These are phyloP conservation scores for Otatea glauca DNA, from an alignment of 176 grass and related monocot genomes.

Conservation along the genomic window DNA sequence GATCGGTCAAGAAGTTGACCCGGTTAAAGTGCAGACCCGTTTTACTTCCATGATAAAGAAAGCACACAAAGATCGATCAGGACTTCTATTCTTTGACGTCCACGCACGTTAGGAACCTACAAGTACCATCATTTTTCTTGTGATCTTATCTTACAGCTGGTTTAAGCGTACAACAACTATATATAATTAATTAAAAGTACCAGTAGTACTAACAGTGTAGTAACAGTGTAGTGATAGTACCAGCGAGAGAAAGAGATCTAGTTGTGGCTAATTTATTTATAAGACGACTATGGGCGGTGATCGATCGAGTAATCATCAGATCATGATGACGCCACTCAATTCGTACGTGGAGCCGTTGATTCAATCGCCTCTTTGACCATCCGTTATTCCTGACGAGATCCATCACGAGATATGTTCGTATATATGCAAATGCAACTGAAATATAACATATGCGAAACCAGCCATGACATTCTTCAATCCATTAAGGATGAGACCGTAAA, in stretches of 20 bases:
- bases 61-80: not conserved
- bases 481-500: too few relatives aligned
- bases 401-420: not conserved
- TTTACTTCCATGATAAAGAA: conserved; percentile 1
- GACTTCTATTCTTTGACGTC: not conserved
- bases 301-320: too few relatives aligned
- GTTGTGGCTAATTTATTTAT: not conserved
- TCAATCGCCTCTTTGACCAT: not conserved
- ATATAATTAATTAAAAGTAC: not conserved
- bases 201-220: not conserved
- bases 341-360: not conserved
- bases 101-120: not conserved
- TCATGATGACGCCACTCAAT: not conserved
- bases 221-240: not conserved
- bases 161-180: not conserved
- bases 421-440: not conserved
- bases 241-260: not conserved
- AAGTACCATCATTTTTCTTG: not conserved
- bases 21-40: not conserved
- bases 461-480: too few relatives aligned
- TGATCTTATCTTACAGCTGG: not conserved
- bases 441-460: too few relatives aligned
- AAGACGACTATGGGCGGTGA: not conserved
- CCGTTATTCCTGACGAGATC: not conserved
- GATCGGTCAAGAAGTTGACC: conserved; percentile 38